Percentiles rank a stretch among this genome's conserved stretches.
phyloP scores from a whole-genome alignment of 2,329 filamentous ascomycete genomes.

The Diaporthe humulicola region DNA sequence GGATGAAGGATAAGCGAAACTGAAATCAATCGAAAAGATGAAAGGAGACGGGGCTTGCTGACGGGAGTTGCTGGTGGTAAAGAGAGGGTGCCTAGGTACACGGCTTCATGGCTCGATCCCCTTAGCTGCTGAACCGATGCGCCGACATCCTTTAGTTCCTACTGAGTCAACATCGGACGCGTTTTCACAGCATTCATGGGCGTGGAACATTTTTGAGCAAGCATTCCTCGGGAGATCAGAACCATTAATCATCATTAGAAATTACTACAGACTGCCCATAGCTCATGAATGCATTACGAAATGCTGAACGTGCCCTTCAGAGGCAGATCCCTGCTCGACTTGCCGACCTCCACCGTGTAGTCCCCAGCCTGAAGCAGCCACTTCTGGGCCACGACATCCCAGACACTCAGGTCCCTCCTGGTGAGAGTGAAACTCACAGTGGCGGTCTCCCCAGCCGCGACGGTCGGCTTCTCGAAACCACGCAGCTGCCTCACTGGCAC shows the following conservation, averaged over 20 bases:
- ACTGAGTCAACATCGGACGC: not conserved
- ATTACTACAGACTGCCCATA: constrained; percentile 7
- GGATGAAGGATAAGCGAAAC: not conserved
- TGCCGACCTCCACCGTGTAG: constrained; percentile 61
- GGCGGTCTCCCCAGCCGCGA: constrained; percentile 60
- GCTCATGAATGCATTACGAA: not conserved
- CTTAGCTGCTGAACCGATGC: no score
- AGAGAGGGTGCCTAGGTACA: no score
- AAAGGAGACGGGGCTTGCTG: no score
- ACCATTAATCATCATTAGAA: not conserved
- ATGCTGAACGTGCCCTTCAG: constrained; percentile 50
- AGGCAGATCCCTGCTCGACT: constrained; percentile 60
- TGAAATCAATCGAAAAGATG: no score
- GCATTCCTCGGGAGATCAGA: rapidly evolving
- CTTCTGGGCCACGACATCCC: constrained; percentile 72
- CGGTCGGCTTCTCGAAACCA: constrained; percentile 72
- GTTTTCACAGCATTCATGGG: not conserved
- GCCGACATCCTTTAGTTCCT: not conserved
- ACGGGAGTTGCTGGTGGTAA: no score
- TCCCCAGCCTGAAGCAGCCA: constrained; percentile 67
- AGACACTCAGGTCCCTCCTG: constrained; percentile 76
- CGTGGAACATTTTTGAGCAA: not conserved
- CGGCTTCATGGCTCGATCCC: no score
- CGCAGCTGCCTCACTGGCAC: constrained; percentile 70
- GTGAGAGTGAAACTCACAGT: constrained; percentile 67